These are phyloP conservation scores for Daldinia bambusicola DNA, from an alignment of 495 filamentous ascomycete genomes.

Conservation along the genomic window DNA sequence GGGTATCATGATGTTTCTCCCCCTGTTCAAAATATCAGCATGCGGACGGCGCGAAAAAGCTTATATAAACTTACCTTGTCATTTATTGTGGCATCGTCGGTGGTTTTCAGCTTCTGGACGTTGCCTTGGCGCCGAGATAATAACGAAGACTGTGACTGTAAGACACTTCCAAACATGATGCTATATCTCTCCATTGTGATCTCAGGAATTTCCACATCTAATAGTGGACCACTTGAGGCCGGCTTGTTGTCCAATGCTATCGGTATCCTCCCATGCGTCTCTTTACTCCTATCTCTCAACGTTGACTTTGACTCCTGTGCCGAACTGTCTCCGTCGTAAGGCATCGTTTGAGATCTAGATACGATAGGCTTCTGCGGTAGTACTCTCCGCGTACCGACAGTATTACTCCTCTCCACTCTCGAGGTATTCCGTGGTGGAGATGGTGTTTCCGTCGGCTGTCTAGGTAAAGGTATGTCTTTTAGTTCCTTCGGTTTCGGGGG, in stretches of 20 bases:
- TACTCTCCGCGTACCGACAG: conserved; percentile 44
- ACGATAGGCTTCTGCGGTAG: conserved; percentile 53
- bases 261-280: conserved; percentile 33
- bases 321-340: conserved; percentile 29
- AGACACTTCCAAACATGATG: conserved; percentile 88
- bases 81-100: conserved; percentile 57
- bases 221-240: conserved; percentile 43
- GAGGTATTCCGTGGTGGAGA: conserved; percentile 17
- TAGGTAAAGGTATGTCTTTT: conserved; percentile 21
- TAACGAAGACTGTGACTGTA: conserved; percentile 65
- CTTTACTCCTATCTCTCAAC: conserved; percentile 19
- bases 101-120: conserved; percentile 68
- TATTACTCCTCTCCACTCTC: conserved; percentile 52
- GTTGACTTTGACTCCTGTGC: conserved; percentile 22
- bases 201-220: conserved; percentile 84
- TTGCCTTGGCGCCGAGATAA: conserved; percentile 76
- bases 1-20: conserved; percentile 36
- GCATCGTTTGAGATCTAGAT: conserved; percentile 52
- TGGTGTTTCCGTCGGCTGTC: conserved; percentile 18
- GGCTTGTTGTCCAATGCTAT: conserved; percentile 28
- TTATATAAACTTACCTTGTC: conserved; percentile 41
- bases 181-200: conserved; percentile 89
- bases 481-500: conserved; percentile 31
- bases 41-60: background rate
- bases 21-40: conserved; percentile 31